Percentiles rank a stretch among this genome's conserved stretches.
Conservation (phyloP, 1,284 basidiomycete genomes). For the Tranzscheliella williamsii region DNA sequence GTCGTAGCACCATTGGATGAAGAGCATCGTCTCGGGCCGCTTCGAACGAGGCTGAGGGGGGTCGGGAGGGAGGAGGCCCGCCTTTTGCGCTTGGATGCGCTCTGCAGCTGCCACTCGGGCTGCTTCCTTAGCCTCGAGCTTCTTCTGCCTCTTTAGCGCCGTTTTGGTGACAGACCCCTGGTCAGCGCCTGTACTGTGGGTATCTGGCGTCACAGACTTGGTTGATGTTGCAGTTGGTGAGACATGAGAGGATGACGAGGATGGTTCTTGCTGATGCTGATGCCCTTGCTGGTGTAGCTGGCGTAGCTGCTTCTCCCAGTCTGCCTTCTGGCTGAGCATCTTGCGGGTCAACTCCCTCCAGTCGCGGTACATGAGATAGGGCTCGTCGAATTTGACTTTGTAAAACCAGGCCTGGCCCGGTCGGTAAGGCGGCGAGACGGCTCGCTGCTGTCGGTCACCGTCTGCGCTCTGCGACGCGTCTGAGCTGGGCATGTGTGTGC, state of each 20-base stretch:
- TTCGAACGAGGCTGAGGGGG: slow-evolving; percentile 37
- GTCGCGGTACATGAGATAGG: slow-evolving; percentile 97
- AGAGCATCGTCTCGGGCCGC: slow-evolving; percentile 51
- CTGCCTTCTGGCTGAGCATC: slow-evolving; percentile 45
- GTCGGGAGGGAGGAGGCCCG: slow-evolving; percentile 25
- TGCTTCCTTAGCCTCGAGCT: slow-evolving; percentile 4
- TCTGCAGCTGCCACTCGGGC: not conserved
- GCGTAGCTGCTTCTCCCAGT: slow-evolving; percentile 31
- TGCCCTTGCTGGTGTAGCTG: not conserved
- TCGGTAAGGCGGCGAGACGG: slow-evolving; percentile 50
- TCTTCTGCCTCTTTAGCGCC: slow-evolving; percentile 19
- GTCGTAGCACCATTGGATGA: slow-evolving; percentile 55
- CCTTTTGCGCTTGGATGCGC: slow-evolving; percentile 7
- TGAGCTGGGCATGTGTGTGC: slow-evolving; percentile 48
- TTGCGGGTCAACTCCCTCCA: slow-evolving; percentile 91
- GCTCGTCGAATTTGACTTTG: slow-evolving; percentile 99
- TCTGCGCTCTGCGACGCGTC: slow-evolving; percentile 59
- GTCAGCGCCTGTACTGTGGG: not conserved
- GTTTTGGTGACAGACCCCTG: slow-evolving; percentile 10
- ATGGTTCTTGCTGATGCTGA: not conserved
- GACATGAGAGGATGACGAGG: not conserved
- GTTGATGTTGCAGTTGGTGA: too few species aligned
- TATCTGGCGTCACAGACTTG: not conserved
- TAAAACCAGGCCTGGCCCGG: slow-evolving; percentile 90
- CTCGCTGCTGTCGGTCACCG: too few species aligned